Base-by-base conservation (phyloP, 345 rosid species). In the Acer campestre region DNA sequence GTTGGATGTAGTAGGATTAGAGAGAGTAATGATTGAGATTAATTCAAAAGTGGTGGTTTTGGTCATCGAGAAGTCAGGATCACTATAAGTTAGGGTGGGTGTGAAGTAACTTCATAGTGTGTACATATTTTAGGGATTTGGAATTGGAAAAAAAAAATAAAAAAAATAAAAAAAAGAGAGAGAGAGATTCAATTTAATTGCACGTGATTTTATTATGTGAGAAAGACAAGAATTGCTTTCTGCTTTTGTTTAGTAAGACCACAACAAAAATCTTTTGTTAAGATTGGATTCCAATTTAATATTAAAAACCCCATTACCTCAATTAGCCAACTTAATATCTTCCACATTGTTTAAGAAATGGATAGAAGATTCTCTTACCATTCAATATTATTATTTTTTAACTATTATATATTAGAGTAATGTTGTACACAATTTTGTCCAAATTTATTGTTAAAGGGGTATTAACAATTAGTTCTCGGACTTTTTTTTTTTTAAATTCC, bases 31-130 rank as follows among this genome's bases (percentile, higher is more conserved):
- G 12, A n/a, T 20, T n/a, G 27, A 59, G 23, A 59, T 59, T 59
- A 59, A 2, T 20, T 59, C 25, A 59, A 59, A 59, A 59, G 13
- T 2, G 22, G 63, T 22, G 22, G 63, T n/a, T 42, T 59, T 59
- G 27, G 63, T 59, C 63, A 20, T n/a, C 25, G 74, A 70, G 63
- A 55, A 53, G 12, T 53, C 44, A 20, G 18, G 48, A 70, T 70
- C 46, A 13, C 38, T 17, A 29, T 35, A 22, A 10, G 35, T 18
- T 3, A 10, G 74, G 63, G 46, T 16, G 1, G 63, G 63, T 10
- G 63, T 58, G 62, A 58, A n/a, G 62, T 58, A 20, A 20, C 62
- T n/a, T 58, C 62, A 17, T 7, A 35, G 31, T 35, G 38, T 35
- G 6, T 35, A 35, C 38, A 35, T 4, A 35, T 6, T 3, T 5